A percentile compares a stretch with the other conserved stretches of the same genome.
phyloP scores from a whole-genome alignment of 129 eudicot species.

The Silybum marianum region DNA sequence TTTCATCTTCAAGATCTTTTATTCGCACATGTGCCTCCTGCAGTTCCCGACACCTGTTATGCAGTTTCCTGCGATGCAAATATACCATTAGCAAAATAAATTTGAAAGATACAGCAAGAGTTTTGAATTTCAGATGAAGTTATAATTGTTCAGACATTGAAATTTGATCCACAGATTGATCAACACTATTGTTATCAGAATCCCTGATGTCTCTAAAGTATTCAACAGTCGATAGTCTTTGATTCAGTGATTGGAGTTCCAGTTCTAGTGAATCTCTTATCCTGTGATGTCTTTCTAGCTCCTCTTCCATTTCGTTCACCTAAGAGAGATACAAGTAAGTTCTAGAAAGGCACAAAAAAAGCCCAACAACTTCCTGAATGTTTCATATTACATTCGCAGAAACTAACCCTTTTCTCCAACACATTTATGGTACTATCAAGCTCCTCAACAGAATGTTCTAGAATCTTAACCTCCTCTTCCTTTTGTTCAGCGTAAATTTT shows the following conservation, averaged over 20 bases:
- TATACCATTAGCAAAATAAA: conserved; percentile 7
- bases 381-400: not conserved
- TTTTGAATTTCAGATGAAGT: conserved; percentile 14
- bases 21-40: conserved; percentile 49
- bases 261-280: conserved; percentile 65
- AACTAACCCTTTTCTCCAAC: conserved; percentile 76
- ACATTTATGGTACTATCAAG: conserved; percentile 80
- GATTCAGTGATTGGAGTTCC: conserved; percentile 61
- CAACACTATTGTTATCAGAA: conserved; percentile 28
- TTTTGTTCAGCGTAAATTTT: conserved; percentile 81
- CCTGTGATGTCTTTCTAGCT: conserved; percentile 57
- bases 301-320: conserved; percentile 87
- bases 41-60: conserved; percentile 53
- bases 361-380: conserved; percentile 2
- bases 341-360: not conserved
- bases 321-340: conserved; percentile 19
- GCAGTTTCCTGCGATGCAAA: conserved; percentile 43
- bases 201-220: conserved; percentile 49
- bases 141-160: conserved; percentile 48
- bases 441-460: conserved; percentile 81
- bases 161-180: conserved; percentile 47
- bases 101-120: not conserved
- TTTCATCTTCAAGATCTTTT: conserved; percentile 67
- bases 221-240: conserved; percentile 63
- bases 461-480: conserved; percentile 88